Conservation (phyloP, 176 grass and related monocot genomes). For the Thinopyrum elongatum region DNA sequence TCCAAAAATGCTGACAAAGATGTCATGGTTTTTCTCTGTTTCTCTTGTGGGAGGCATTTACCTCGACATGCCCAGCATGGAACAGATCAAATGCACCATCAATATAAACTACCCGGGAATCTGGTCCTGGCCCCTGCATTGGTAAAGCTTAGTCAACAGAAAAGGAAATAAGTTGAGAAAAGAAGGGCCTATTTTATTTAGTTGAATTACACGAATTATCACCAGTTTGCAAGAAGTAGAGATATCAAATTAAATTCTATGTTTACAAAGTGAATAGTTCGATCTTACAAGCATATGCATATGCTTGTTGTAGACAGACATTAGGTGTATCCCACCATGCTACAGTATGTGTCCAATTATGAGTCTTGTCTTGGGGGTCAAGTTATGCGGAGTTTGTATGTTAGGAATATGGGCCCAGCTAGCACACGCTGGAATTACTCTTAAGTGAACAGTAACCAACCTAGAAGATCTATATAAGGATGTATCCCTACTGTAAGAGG, state of each 20-base stretch:
- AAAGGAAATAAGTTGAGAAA: constrained; percentile 20
- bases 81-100: constrained; percentile 97
- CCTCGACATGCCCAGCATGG: constrained; percentile 98
- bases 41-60: constrained; percentile 25
- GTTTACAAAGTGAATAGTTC: background rate
- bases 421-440: background rate
- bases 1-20: background rate
- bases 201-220: constrained; percentile 12
- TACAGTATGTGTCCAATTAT: background rate
- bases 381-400: background rate
- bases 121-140: constrained; percentile 74
- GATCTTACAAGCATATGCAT: background rate
- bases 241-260: background rate
- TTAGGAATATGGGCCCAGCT: background rate
- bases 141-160: constrained; percentile 30
- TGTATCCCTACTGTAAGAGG: background rate
- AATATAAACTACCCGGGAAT: constrained; percentile 92
- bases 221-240: constrained; percentile 1
- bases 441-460: background rate
- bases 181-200: background rate
- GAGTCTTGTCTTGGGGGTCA: background rate
- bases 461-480: background rate
- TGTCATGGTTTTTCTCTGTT: background rate
- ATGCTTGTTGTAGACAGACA: background rate
- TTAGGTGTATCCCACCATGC: background rate